Conservation (phyloP, 768 basidiomycete species). For the Rhodosporidiobolus sp. region DNA sequence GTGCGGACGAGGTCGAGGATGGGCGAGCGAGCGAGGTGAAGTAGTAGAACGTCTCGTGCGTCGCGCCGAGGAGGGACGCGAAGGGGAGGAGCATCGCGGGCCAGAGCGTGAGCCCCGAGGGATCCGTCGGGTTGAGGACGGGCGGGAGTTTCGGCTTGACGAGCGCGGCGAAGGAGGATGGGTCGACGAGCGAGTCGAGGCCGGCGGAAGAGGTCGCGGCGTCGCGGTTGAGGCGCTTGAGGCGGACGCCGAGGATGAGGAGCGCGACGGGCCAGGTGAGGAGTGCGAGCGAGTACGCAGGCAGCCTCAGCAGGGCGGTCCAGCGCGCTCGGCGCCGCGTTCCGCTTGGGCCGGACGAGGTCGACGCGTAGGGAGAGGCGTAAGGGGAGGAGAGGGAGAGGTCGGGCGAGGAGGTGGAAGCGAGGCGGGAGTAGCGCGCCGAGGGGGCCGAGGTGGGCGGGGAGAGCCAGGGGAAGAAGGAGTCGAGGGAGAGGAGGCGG, state of each 20-base stretch:
- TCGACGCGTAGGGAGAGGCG: background rate
- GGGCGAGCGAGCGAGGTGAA: constrained; percentile 28
- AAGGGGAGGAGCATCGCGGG: constrained; percentile 38
- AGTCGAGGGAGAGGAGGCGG: constrained; percentile 2
- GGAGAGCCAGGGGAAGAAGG: background rate
- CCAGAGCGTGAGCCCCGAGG: constrained; percentile 29
- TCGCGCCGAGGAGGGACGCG: constrained; percentile 6
- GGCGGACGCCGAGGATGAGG: constrained; percentile 39
- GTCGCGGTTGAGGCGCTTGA: constrained; percentile 26
- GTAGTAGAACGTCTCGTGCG: constrained; percentile 41
- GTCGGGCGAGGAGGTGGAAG: constrained; percentile 1
- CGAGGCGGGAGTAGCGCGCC: constrained; percentile 12
- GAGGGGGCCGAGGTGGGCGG: background rate
- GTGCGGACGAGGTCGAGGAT: constrained; percentile 12
- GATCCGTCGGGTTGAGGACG: background rate
- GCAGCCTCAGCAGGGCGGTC: constrained; percentile 23
- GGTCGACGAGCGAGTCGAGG: background rate
- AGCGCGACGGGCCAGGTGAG: constrained; percentile 41
- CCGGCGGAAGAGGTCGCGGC: background rate
- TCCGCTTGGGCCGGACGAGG: background rate
- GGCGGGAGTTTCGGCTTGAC: too few species aligned
- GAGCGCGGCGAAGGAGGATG: background rate
- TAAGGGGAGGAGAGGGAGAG: background rate
- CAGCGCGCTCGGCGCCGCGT: constrained; percentile 1
- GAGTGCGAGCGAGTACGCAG: constrained; percentile 16